Percentiles rank a stretch among this genome's conserved stretches.
These are phyloP conservation scores for Mallotus nudiflorus DNA, from an alignment of 345 rosid genomes.

Conservation along the genomic window DNA sequence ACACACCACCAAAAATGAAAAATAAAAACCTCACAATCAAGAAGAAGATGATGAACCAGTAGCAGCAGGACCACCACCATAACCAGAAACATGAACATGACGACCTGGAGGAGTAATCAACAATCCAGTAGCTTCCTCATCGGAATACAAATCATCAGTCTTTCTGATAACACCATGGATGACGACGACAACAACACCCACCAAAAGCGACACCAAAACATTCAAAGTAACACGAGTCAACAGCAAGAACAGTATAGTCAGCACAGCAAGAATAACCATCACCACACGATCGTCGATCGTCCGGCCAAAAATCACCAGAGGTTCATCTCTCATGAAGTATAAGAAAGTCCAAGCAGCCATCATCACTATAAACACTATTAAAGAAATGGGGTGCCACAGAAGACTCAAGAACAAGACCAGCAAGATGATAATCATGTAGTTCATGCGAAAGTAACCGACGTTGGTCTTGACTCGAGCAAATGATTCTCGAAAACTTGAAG, in stretches of 20 bases:
- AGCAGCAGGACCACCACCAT: constrained; percentile 4
- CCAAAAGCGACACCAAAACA: constrained; percentile 48
- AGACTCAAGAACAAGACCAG: constrained; percentile 63
- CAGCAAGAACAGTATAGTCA: constrained; percentile 62
- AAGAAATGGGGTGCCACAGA: constrained; percentile 77
- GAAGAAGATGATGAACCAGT: constrained; percentile 33
- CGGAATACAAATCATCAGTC: constrained; percentile 58
- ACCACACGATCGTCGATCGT: constrained; percentile 64
- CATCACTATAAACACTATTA: constrained; percentile 60
- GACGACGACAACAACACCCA: constrained; percentile 51
- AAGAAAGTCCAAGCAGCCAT: constrained; percentile 68
- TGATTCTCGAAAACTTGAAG: constrained; percentile 42
- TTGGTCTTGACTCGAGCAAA: constrained; percentile 51
- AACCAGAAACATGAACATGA: too few species aligned
- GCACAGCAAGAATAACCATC: constrained; percentile 43
- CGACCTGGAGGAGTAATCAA: constrained; percentile 14
- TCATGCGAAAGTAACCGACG: constrained; percentile 54
- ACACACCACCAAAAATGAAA: not conserved
- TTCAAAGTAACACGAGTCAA: constrained; percentile 63
- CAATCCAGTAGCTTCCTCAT: constrained; percentile 59
- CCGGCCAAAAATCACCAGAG: constrained; percentile 47
- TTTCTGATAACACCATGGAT: constrained; percentile 63
- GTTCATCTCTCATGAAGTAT: constrained; percentile 79
- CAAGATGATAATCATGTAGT: constrained; percentile 62
- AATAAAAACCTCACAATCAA: constrained; percentile 1